phyloP scores from a whole-genome alignment of 257 asterid genomes.

The Penstemon davidsonii region DNA sequence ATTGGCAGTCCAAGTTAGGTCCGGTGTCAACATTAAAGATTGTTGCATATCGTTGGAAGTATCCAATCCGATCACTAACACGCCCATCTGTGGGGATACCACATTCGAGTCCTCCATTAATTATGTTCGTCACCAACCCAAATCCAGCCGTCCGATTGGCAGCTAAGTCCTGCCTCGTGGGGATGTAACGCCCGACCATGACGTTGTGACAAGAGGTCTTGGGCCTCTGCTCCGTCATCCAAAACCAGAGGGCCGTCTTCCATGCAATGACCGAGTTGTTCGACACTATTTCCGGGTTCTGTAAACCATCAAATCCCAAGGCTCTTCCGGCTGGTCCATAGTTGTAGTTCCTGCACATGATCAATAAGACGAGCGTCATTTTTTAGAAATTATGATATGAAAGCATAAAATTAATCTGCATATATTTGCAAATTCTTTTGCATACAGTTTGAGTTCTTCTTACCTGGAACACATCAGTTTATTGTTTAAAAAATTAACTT shows the following conservation, averaged over 20 bases:
- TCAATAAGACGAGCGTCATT: background rate
- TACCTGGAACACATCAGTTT: too few species aligned
- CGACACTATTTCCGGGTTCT: slow-evolving; percentile 44
- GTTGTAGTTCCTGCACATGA: slow-evolving; percentile 42
- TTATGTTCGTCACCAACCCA: slow-evolving; percentile 50
- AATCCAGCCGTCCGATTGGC: slow-evolving; percentile 48
- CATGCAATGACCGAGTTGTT: slow-evolving; percentile 45
- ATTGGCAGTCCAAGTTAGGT: slow-evolving; percentile 47
- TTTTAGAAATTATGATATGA: too few species aligned
- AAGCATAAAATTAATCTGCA: too few species aligned
- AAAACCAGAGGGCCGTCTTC: slow-evolving; percentile 50
- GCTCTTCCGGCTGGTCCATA: slow-evolving; percentile 49
- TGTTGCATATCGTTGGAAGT: slow-evolving; percentile 42
- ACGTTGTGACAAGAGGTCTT: slow-evolving; percentile 50
- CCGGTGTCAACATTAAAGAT: slow-evolving; percentile 44
- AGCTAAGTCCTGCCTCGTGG: slow-evolving; percentile 31
- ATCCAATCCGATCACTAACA: slow-evolving; percentile 46
- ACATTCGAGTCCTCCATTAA: slow-evolving; percentile 57
- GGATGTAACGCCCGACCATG: slow-evolving; percentile 40
- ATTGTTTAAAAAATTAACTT: too few species aligned
- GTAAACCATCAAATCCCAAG: slow-evolving; percentile 43
- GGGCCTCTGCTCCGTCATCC: slow-evolving; percentile 49
- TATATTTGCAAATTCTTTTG: too few species aligned
- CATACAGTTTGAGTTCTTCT: too few species aligned
- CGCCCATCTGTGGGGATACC: slow-evolving; percentile 40